These are phyloP conservation scores for Micractinium sp. DNA, from an alignment of 139 green algal genomes.

Conservation along the genomic window DNA sequence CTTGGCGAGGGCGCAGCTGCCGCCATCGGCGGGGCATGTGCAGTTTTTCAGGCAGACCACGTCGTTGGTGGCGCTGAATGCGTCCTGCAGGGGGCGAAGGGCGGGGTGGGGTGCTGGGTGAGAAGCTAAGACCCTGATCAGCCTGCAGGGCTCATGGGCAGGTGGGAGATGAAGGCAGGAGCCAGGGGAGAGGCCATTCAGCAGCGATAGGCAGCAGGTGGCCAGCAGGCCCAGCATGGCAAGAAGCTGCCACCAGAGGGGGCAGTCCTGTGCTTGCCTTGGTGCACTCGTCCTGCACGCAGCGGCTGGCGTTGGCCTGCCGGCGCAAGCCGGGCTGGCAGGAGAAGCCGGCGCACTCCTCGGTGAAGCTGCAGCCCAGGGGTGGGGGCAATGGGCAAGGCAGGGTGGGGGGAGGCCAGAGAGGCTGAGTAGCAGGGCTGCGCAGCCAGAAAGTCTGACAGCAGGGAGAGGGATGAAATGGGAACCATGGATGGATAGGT, in stretches of 20 bases:
- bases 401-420: neutral
- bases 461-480: neutral
- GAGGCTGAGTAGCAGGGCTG: neutral
- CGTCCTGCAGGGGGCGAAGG: slow-evolving; percentile 25
- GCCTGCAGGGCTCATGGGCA: too few species aligned
- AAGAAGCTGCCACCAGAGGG: too few species aligned
- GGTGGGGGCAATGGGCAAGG: neutral
- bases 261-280: slow-evolving; percentile 12
- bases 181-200: too few species aligned
- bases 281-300: slow-evolving; percentile 43
- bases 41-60: slow-evolving; percentile 35
- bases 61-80: neutral
- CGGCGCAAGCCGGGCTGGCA: slow-evolving; percentile 27
- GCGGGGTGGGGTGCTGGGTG: too few species aligned
- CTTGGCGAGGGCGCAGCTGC: slow-evolving; percentile 29
- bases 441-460: neutral
- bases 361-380: neutral
- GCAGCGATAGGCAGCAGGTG: too few species aligned
- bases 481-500: too few species aligned
- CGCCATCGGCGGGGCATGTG: slow-evolving; percentile 38
- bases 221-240: too few species aligned
- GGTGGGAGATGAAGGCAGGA: too few species aligned
- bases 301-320: neutral
- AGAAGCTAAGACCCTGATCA: too few species aligned
- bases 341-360: slow-evolving; percentile 35